These are phyloP conservation scores for Oxalis stricta DNA, from an alignment of 441 rosid species.

Conservation along the genomic window DNA sequence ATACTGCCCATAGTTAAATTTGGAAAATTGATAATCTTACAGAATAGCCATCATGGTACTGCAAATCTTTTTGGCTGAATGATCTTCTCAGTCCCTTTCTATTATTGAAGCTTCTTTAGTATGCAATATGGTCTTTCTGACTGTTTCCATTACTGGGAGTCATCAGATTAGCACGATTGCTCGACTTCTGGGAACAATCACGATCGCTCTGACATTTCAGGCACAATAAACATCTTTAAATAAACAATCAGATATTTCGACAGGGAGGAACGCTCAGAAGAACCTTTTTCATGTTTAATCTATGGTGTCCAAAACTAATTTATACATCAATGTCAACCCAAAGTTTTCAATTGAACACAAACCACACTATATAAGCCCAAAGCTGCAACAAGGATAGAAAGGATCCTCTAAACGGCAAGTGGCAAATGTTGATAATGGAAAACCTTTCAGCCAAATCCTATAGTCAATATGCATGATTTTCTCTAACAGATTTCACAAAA, in stretches of 20 bases:
- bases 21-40: slow-evolving; percentile 33
- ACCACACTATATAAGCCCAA: neutral
- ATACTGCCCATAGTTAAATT: neutral
- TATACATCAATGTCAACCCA: neutral
- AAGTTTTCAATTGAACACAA: neutral
- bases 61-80: slow-evolving; percentile 55
- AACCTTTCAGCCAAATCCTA: too few relatives aligned
- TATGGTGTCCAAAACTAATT: neutral
- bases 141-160: too few relatives aligned
- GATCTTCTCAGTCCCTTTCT: slow-evolving; percentile 54
- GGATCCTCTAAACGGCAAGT: neutral
- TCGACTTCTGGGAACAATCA: slow-evolving; percentile 35
- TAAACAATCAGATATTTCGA: neutral
- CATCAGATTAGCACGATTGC: slow-evolving; percentile 21
- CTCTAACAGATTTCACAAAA: too few relatives aligned
- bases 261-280: neutral
- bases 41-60: slow-evolving; percentile 68
- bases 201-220: slow-evolving; percentile 57
- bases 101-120: slow-evolving; percentile 27
- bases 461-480: too few relatives aligned
- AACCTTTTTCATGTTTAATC: neutral
- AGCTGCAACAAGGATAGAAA: neutral
- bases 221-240: slow-evolving; percentile 6
- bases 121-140: slow-evolving; percentile 6
- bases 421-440: too few relatives aligned